Conservation (phyloP, 2,329 filamentous ascomycete genomes). For the Trichoderma simmonsii region DNA sequence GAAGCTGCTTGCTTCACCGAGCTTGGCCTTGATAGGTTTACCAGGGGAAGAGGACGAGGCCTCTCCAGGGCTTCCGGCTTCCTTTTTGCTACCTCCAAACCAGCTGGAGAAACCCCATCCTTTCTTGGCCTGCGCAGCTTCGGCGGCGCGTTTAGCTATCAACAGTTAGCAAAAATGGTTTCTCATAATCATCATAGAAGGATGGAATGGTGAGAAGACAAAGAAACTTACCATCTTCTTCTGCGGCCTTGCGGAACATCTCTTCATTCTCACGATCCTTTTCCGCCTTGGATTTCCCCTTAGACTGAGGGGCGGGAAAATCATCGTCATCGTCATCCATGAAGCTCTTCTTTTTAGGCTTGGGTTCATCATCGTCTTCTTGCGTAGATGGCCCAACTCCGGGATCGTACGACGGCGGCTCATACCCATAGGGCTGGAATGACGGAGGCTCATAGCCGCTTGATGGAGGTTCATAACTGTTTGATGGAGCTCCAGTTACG, state of each 20-base stretch:
- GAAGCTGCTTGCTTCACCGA: constrained; percentile 90
- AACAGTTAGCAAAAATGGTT: too few species aligned
- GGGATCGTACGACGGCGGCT: constrained; percentile 57
- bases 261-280: constrained; percentile 80
- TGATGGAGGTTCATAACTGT: constrained; percentile 21
- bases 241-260: constrained; percentile 79
- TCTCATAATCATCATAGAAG: neutral
- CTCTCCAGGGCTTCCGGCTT: constrained; percentile 37
- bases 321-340: constrained; percentile 82
- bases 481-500: constrained; percentile 30
- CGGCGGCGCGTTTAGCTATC: constrained; percentile 42
- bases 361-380: constrained; percentile 48
- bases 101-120: constrained; percentile 83
- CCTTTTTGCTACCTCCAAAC: constrained; percentile 73
- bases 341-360: constrained; percentile 70
- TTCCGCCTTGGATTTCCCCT: constrained; percentile 62
- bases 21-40: constrained; percentile 83
- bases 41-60: constrained; percentile 43
- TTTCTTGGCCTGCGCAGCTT: constrained; percentile 50
- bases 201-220: neutral
- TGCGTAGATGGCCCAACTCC: constrained; percentile 40
- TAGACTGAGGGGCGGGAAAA: constrained; percentile 48
- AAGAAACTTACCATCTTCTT: constrained; percentile 59
- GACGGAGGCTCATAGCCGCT: constrained; percentile 60
- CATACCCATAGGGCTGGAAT: constrained; percentile 58